Conservation (phyloP, 352 stramenopile species). For the Pythium rhizo-oryzae region DNA sequence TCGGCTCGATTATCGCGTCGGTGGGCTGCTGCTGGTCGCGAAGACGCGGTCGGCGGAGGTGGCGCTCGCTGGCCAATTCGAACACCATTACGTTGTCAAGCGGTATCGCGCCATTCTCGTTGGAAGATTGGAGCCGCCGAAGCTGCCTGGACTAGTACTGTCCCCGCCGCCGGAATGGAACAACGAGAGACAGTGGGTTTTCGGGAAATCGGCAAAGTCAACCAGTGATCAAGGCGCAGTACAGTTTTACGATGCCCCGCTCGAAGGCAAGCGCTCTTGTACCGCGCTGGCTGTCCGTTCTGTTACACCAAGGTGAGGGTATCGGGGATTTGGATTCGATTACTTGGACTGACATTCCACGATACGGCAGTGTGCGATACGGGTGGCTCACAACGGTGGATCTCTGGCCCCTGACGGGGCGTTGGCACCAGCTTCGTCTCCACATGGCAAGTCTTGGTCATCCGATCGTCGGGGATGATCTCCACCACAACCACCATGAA, state of each 20-base stretch:
- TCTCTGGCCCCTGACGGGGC: constrained; percentile 68
- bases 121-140: constrained; percentile 27
- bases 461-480: constrained; percentile 66
- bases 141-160: background rate
- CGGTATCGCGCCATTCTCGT: constrained; percentile 61
- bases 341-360: background rate
- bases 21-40: constrained; percentile 57
- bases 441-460: constrained; percentile 60
- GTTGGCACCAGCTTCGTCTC: constrained; percentile 72
- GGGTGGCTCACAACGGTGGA: constrained; percentile 65
- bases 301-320: constrained; percentile 18
- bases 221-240: background rate
- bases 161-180: background rate
- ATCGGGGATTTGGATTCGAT: background rate
- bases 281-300: constrained; percentile 15
- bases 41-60: constrained; percentile 56
- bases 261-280: constrained; percentile 21
- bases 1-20: constrained; percentile 62
- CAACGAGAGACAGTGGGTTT: background rate
- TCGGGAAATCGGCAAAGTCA: background rate
- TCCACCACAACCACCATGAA: constrained; percentile 45
- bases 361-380: constrained; percentile 43
- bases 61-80: constrained; percentile 46
- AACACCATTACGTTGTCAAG: constrained; percentile 47
- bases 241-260: constrained; percentile 8